Percentiles rank a stretch among this genome's conserved stretches.
Evolutionary conservation across 2,329 filamentous ascomycete species (phyloP).

Genomic region (Cytospora piceae): DNA sequence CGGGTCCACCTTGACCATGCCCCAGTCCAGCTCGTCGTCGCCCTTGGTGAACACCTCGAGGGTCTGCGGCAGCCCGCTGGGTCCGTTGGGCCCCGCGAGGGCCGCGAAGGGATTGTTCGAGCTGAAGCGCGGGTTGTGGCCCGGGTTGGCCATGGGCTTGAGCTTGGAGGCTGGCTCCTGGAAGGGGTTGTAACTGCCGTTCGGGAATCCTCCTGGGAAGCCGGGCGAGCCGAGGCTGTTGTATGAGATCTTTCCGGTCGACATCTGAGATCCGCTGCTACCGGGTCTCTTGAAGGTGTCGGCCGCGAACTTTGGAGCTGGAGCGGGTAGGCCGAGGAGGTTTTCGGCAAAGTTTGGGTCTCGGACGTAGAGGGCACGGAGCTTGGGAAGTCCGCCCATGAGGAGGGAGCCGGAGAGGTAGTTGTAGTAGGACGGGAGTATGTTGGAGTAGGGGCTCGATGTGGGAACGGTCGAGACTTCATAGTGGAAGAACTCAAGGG

Average conservation of each 20-base stretch:
- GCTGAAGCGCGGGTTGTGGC: slow-evolving; percentile 52
- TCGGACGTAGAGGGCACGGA: slow-evolving; percentile 81
- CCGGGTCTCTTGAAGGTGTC: slow-evolving; percentile 40
- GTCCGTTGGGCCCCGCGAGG: slow-evolving; percentile 38
- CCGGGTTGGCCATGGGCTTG: slow-evolving; percentile 33
- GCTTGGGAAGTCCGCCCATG: slow-evolving; percentile 71
- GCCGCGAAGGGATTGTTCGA: slow-evolving; percentile 64
- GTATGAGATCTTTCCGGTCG: slow-evolving; percentile 29
- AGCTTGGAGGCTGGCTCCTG: slow-evolving; percentile 28
- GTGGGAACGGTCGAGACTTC: slow-evolving; percentile 71
- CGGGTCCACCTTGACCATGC: slow-evolving; percentile 55
- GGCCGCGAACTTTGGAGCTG: slow-evolving; percentile 50
- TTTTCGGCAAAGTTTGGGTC: slow-evolving; percentile 82
- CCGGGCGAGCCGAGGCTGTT: slow-evolving; percentile 32
- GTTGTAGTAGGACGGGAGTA: slow-evolving; percentile 72
- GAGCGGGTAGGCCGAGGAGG: slow-evolving; percentile 71
- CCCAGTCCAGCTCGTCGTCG: slow-evolving; percentile 62
- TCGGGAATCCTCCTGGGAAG: slow-evolving; percentile 30
- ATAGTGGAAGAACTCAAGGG: slow-evolving; percentile 75
- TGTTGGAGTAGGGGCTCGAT: slow-evolving; percentile 60
- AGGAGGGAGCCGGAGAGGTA: slow-evolving; percentile 86
- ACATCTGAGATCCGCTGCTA: slow-evolving; percentile 40
- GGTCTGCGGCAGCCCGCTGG: slow-evolving; percentile 52
- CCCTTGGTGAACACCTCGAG: slow-evolving; percentile 65
- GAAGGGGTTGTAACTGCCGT: slow-evolving; percentile 31